Evolutionary conservation across 331 rosid genomes (phyloP), one percentile per base, ranked within the genome.

Genomic region (Cydonia oblonga): DNA sequence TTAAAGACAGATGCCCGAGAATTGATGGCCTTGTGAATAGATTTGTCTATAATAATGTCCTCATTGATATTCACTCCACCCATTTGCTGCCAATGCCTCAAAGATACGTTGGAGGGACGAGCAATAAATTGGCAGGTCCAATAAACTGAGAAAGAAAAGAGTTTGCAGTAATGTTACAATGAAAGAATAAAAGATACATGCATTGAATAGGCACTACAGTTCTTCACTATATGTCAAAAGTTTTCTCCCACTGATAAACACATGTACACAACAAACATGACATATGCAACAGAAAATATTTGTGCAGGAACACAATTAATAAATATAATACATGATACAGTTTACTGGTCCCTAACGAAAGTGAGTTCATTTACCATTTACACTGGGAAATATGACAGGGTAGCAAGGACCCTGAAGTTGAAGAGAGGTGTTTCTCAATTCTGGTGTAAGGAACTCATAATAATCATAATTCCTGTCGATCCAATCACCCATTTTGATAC

Each of bases 351-450:
- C 19, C 14, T 11, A 40, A 52, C 14, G 49, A 9, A 33, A 62
- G 14, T 53, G 68, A 40, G 13, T 33, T 40, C 70, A 64, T 85
- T 80, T 73, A 95, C 99, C 96, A 73, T 95, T 95, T 76, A 95
- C 89, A 75, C 99, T 95, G 5, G 99, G 99, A 84, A 91, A 95
- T 84, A 95, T 84, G 87, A 95, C 87, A 54, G 99, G 99, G 84
- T 95, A 95, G 82, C 99, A 95, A 11, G 99, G 99, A 28, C 99
- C 99, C 84, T 88, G 99, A 77, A 95, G 99, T 81, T 87, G 93
- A 77, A 95, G 91, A 80, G 99, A 95, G 64, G 86, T 75, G 81
- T 93, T 91, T 75, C 98, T 89, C 98, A 89, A 86, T 82, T 90
- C 96, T 3, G 96, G 98, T 0, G 98, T 87, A 68, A 92, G 98